phyloP scores from a whole-genome alignment of 163 green algal species.

The Chlorella variabilis region DNA sequence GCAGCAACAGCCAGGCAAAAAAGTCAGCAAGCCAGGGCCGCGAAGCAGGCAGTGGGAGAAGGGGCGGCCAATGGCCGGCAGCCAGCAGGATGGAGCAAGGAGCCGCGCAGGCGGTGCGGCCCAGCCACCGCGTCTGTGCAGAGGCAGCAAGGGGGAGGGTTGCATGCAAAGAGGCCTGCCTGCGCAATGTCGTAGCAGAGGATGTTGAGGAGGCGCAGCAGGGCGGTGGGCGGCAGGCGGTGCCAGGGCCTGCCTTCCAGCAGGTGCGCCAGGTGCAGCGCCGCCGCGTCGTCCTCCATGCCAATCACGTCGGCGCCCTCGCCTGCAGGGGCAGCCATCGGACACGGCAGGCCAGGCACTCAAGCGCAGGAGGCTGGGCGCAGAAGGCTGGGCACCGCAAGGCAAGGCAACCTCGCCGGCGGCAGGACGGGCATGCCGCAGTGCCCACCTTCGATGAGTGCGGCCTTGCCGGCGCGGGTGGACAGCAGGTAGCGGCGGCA shows the following conservation, averaged over 20 bases:
- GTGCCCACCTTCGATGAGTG: background rate
- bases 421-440: too few relatives aligned
- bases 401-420: too few relatives aligned
- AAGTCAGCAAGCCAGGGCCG: background rate
- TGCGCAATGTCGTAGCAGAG: conserved; percentile 79
- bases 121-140: too few relatives aligned
- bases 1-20: too few relatives aligned
- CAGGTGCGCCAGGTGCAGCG: conserved; percentile 52
- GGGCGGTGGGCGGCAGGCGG: conserved; percentile 55
- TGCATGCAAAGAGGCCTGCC: background rate
- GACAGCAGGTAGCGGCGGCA: conserved; percentile 72
- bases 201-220: conserved; percentile 70
- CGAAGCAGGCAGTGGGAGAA: background rate
- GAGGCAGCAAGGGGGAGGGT: too few relatives aligned
- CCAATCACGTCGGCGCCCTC: background rate
- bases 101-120: too few relatives aligned
- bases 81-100: too few relatives aligned
- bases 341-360: background rate
- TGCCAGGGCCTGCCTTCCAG: conserved; percentile 56
- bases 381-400: too few relatives aligned
- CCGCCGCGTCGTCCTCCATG: conserved; percentile 45
- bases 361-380: background rate
- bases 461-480: conserved; percentile 36
- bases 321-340: background rate
- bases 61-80: too few relatives aligned